These are phyloP conservation scores for Emmonsia crescens DNA, from an alignment of 2,329 filamentous ascomycete genomes.

Conservation along the genomic window DNA sequence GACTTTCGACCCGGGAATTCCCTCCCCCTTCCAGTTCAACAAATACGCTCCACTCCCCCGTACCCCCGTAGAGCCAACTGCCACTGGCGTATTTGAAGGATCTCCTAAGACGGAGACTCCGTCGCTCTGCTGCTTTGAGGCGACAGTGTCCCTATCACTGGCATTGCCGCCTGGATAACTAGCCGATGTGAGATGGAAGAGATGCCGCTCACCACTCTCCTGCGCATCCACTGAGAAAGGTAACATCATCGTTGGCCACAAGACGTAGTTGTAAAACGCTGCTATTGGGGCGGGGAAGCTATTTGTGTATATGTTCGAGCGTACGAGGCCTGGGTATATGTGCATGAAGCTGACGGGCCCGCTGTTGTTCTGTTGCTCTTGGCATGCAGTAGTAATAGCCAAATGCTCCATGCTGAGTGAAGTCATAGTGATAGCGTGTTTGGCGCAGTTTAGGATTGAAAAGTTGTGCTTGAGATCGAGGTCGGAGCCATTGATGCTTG, in stretches of 20 bases:
- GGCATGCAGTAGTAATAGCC: conserved; percentile 18
- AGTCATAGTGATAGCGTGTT: conserved; percentile 40
- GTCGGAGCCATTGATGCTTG: conserved; percentile 36
- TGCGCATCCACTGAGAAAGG: conserved; percentile 13
- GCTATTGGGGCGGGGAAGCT: conserved; percentile 38
- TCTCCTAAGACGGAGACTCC: not conserved
- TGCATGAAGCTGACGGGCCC: conserved; percentile 42
- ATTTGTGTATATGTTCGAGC: conserved; percentile 34
- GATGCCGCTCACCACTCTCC: conserved; percentile 22
- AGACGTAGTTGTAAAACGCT: conserved; percentile 24
- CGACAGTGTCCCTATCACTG: not conserved
- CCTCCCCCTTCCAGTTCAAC: conserved; percentile 13
- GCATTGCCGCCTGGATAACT: conserved; percentile 10
- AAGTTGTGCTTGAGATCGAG: conserved; percentile 23
- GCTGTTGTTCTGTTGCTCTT: conserved; percentile 13
- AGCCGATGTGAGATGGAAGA: conserved; percentile 13
- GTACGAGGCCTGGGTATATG: conserved; percentile 34
- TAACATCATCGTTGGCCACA: conserved; percentile 17
- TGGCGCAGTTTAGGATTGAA: conserved; percentile 15
- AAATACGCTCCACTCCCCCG: conserved; percentile 15
- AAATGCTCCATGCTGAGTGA: conserved; percentile 41
- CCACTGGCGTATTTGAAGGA: not conserved
- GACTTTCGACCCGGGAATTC: conserved; percentile 7
- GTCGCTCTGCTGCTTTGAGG: not conserved
- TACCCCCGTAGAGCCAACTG: conserved; percentile 12